Conservation (phyloP, 805 yeast genomes). For the Wickerhamomyces sydowiorum region DNA sequence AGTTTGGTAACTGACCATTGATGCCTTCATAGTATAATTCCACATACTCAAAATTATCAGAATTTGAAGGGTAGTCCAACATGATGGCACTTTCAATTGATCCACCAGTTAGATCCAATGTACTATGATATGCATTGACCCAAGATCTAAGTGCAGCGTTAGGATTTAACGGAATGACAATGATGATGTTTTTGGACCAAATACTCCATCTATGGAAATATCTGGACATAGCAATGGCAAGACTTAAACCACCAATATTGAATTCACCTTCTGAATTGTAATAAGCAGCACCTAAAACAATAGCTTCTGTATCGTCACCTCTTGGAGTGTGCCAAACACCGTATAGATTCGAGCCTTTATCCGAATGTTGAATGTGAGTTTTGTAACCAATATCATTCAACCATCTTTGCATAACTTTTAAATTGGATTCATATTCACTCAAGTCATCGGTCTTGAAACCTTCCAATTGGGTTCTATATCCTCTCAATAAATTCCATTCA, state of each 20-base stretch:
- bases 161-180: slow-evolving; percentile 76
- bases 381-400: slow-evolving; percentile 68
- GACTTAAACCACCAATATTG: slow-evolving; percentile 78
- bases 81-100: slow-evolving; percentile 87
- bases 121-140: slow-evolving; percentile 91
- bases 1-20: slow-evolving; percentile 93
- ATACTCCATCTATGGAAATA: slow-evolving; percentile 82
- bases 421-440: slow-evolving; percentile 33
- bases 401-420: slow-evolving; percentile 45
- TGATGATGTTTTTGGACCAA: slow-evolving; percentile 91
- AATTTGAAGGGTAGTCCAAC: slow-evolving; percentile 63
- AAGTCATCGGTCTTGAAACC: slow-evolving; percentile 21
- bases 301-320: slow-evolving; percentile 94
- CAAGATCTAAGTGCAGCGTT: slow-evolving; percentile 68
- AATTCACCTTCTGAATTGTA: slow-evolving; percentile 51
- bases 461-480: slow-evolving; percentile 53
- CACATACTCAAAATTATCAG: slow-evolving; percentile 65
- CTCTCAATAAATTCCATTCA: slow-evolving; percentile 90
- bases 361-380: slow-evolving; percentile 39
- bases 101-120: slow-evolving; percentile 86
- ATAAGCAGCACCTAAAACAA: slow-evolving; percentile 91
- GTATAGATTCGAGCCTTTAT: slow-evolving; percentile 50
- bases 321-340: slow-evolving; percentile 88
- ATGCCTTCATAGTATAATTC: slow-evolving; percentile 82
- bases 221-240: slow-evolving; percentile 67